phyloP scores from a whole-genome alignment of 257 asterid genomes.

The Solanum dulcamara region DNA sequence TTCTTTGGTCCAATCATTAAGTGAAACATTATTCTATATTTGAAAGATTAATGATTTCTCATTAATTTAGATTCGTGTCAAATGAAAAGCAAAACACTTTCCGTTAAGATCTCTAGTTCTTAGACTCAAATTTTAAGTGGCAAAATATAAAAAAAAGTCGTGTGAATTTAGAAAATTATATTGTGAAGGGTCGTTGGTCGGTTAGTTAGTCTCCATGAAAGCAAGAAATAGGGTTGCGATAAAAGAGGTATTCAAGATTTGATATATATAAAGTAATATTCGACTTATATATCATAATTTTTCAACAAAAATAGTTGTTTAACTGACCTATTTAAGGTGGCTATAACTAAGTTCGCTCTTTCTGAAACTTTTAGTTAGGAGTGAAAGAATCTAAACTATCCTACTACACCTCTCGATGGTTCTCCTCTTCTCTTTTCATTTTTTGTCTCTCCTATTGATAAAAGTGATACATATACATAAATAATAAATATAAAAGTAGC shows the following conservation, averaged over 20 bases:
- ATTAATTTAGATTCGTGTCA: background rate
- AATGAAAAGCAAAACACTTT: background rate
- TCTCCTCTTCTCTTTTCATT: background rate
- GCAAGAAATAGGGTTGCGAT: too few relatives aligned
- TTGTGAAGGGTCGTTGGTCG: too few relatives aligned
- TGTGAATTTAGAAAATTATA: too few relatives aligned
- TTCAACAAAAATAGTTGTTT: background rate
- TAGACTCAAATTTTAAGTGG: background rate
- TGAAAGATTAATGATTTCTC: background rate
- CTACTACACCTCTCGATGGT: background rate
- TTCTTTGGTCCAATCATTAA: background rate
- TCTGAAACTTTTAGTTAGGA: background rate
- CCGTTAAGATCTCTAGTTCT: background rate
- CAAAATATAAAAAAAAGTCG: background rate
- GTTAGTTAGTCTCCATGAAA: too few relatives aligned
- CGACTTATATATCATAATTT: background rate
- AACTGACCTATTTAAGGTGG: background rate
- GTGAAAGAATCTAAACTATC: background rate
- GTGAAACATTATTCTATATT: background rate
- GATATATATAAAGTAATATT: too few relatives aligned
- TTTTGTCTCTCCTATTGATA: background rate
- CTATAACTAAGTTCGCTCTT: background rate
- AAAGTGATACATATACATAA: background rate
- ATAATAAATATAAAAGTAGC: background rate
- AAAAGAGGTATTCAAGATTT: background rate